Conservation (phyloP, 768 basidiomycete species). For the Boletus pseudo-olivaceus region DNA sequence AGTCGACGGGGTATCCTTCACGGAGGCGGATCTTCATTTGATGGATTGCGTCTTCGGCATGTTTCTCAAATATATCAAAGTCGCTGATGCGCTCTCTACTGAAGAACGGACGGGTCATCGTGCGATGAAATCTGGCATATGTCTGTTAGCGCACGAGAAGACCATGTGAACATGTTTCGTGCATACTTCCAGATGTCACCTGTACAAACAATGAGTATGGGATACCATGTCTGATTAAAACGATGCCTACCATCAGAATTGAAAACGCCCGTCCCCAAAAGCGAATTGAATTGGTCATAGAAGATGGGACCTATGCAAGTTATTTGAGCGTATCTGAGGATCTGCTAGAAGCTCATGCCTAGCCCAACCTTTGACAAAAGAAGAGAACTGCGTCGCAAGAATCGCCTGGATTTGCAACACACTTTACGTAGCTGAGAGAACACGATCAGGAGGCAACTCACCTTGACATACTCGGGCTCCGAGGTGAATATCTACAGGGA, state of each 20-base stretch:
- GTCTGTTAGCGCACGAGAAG: not conserved
- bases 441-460: not conserved
- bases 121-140: slow-evolving; percentile 36
- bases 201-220: slow-evolving; percentile 4
- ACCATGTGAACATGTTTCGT: not conserved
- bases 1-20: slow-evolving; percentile 39
- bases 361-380: slow-evolving; percentile 34
- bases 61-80: slow-evolving; percentile 40
- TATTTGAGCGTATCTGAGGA: not conserved
- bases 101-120: slow-evolving; percentile 44
- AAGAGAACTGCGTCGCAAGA: slow-evolving; percentile 36
- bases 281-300: slow-evolving; percentile 21
- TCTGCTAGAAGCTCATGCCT: not conserved
- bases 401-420: slow-evolving; percentile 28
- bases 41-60: slow-evolving; percentile 31
- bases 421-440: not conserved
- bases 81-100: slow-evolving; percentile 37
- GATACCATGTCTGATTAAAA: not conserved
- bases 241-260: slow-evolving; percentile 36
- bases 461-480: slow-evolving; percentile 42
- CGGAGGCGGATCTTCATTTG: slow-evolving; percentile 32
- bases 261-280: slow-evolving; percentile 39
- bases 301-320: slow-evolving; percentile 22
- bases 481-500: slow-evolving; percentile 32
- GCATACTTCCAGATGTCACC: slow-evolving; percentile 40